Conservation (phyloP, 73 alveolate species). For the Breviolum minutum region DNA sequence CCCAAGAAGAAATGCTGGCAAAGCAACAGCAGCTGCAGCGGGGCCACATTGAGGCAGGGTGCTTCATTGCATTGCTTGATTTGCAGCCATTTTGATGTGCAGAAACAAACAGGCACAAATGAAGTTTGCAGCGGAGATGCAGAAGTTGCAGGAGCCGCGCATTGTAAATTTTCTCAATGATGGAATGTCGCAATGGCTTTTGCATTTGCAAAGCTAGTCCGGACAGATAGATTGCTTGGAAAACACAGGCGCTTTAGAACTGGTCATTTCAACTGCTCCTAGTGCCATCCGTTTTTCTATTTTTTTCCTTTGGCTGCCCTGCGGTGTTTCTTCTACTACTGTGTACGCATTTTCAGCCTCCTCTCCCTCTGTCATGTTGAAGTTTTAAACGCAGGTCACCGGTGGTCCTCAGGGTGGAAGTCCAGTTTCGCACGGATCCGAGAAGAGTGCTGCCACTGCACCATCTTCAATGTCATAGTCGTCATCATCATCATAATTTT, state of each 20-base stretch:
- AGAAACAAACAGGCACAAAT: constrained; percentile 50
- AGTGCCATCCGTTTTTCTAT: neutral
- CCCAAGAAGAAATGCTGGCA: constrained; percentile 92
- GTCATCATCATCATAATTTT: neutral
- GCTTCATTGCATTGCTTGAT: neutral
- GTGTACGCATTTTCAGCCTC: no score
- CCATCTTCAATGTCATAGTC: neutral
- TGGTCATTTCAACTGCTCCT: neutral
- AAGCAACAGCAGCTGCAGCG: constrained; percentile 93
- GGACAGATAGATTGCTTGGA: neutral
- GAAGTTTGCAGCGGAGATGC: constrained; percentile 93
- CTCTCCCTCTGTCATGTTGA: no score
- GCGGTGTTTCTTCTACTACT: no score
- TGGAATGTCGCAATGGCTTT: neutral
- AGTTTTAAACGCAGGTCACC: neutral
- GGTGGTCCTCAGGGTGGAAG: constrained; percentile 72
- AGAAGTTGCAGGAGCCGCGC: constrained; percentile 41
- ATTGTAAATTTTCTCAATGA: neutral
- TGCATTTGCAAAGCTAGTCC: neutral
- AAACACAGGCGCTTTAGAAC: no score
- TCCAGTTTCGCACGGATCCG: constrained; percentile 63
- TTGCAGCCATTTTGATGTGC: no score
- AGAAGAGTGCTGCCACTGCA: neutral
- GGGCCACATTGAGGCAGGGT: constrained; percentile 65
- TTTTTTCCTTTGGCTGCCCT: no score